Conservation (phyloP, 2,329 filamentous ascomycete genomes). For the Blumeria hordei region DNA sequence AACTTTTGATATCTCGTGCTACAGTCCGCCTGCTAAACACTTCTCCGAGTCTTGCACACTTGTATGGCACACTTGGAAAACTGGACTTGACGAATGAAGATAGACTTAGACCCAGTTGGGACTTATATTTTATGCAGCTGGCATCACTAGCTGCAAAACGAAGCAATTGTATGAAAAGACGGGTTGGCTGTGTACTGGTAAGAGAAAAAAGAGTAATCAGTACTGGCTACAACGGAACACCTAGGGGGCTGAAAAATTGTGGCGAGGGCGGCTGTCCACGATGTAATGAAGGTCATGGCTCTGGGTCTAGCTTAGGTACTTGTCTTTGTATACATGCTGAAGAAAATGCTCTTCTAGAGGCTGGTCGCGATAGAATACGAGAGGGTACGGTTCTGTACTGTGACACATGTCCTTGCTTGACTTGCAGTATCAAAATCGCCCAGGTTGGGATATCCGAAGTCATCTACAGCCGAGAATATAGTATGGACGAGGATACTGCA, state of each 20-base stretch:
- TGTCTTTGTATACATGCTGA: constrained; percentile 96
- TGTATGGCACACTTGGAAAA: constrained; percentile 47
- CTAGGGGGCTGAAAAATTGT: constrained; percentile 69
- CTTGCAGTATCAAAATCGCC: constrained; percentile 94
- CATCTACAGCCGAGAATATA: constrained; percentile 80
- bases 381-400: constrained; percentile 72
- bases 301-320: constrained; percentile 53
- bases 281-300: constrained; percentile 53
- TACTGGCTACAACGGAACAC: constrained; percentile 97
- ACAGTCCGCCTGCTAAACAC: constrained; percentile 74
- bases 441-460: constrained; percentile 93
- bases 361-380: constrained; percentile 69
- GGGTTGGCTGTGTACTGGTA: constrained; percentile 85
- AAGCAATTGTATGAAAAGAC: constrained; percentile 94
- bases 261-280: constrained; percentile 73
- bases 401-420: constrained; percentile 89
- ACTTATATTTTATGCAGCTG: constrained; percentile 96
- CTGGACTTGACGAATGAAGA: constrained; percentile 57
- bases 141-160: constrained; percentile 73
- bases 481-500: constrained; percentile 74
- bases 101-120: constrained; percentile 74
- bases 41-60: constrained; percentile 41
- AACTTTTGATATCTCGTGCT: constrained; percentile 57
- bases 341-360: constrained; percentile 89
- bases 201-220: constrained; percentile 67